Evolutionary conservation across 116 monocot genomes (phyloP).

Genomic region (Posidonia oceanica): DNA sequence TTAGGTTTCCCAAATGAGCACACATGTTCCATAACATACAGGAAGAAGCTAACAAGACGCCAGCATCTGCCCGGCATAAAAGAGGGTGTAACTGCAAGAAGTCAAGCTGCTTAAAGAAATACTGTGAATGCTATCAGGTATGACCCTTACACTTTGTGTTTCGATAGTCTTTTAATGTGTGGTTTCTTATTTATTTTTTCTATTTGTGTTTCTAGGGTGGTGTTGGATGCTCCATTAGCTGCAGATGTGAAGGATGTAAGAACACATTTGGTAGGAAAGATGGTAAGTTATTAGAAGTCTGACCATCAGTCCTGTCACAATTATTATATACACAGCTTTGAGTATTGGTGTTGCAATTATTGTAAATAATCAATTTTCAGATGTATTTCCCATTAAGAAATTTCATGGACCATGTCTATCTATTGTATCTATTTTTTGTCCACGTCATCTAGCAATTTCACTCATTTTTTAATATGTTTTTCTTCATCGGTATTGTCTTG

Average conservation of each 20-base stretch:
- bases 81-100: slow-evolving; percentile 44
- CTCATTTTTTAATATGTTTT: too few relatives aligned
- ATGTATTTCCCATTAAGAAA: too few relatives aligned
- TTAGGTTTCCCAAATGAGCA: background rate
- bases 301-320: background rate
- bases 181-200: slow-evolving; percentile 1
- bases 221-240: slow-evolving; percentile 77
- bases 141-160: background rate
- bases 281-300: slow-evolving; percentile 28
- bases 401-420: too few relatives aligned
- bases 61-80: slow-evolving; percentile 92
- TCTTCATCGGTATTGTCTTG: too few relatives aligned
- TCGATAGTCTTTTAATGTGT: background rate
- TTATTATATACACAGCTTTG: too few relatives aligned
- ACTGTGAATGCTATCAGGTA: slow-evolving; percentile 99
- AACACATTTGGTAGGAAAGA: slow-evolving; percentile 82
- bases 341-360: too few relatives aligned
- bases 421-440: too few relatives aligned
- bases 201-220: slow-evolving; percentile 42
- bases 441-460: too few relatives aligned
- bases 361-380: too few relatives aligned
- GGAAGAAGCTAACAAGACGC: slow-evolving; percentile 77
- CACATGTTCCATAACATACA: slow-evolving; percentile 11
- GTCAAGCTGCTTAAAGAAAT: slow-evolving; percentile 90
- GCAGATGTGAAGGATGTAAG: slow-evolving; percentile 92